phyloP scores from a whole-genome alignment of 495 filamentous ascomycete genomes.

The Cercophora newfieldiana region DNA sequence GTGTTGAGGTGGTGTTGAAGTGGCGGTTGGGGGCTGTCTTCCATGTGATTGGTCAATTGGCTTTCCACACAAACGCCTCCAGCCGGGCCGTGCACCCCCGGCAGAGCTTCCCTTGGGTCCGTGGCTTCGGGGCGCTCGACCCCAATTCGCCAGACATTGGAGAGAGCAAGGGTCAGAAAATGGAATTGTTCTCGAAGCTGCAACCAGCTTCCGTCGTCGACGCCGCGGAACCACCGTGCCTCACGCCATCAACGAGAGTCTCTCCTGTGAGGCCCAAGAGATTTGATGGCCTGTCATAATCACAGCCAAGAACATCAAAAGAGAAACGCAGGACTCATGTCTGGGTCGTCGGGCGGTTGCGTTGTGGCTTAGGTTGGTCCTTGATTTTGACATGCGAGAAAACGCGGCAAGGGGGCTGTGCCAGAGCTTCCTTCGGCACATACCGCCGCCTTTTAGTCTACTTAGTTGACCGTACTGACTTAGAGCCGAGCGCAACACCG shows the following conservation, averaged over 20 bases:
- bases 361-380: background rate
- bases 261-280: too few relatives aligned
- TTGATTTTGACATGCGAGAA: background rate
- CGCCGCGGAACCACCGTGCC: background rate
- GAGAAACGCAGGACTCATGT: background rate
- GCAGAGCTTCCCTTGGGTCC: background rate
- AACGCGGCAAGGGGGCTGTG: too few relatives aligned
- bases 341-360: background rate
- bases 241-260: background rate
- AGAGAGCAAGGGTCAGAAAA: background rate
- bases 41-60: constrained; percentile 1
- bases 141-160: background rate
- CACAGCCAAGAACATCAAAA: background rate
- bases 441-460: background rate
- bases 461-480: background rate
- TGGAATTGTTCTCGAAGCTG: constrained; percentile 16
- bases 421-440: background rate
- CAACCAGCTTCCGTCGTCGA: background rate
- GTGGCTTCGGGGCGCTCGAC: constrained; percentile 6
- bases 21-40: background rate
- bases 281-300: too few relatives aligned
- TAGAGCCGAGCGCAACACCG: background rate
- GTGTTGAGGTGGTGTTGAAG: background rate
- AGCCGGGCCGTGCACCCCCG: background rate
- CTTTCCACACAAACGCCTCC: background rate